phyloP scores from a whole-genome alignment of 2,329 filamentous ascomycete species.

The Alternaria panax region DNA sequence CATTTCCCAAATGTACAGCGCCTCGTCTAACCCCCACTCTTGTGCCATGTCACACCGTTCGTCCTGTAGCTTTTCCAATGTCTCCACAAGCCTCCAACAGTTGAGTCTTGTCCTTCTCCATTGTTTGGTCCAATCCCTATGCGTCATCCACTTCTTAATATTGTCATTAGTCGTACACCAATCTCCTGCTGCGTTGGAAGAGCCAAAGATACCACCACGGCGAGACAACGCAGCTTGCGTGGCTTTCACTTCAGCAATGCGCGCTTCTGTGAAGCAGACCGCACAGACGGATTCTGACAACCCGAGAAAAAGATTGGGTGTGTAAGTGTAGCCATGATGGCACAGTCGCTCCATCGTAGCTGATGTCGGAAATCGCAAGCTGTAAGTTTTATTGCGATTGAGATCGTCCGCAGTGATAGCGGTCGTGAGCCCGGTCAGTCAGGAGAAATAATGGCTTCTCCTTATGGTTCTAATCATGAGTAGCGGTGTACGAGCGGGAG shows the following conservation, averaged over 20 bases:
- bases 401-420: neutral
- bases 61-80: conserved; percentile 10
- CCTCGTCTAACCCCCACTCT: conserved; percentile 8
- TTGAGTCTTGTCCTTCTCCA: conserved; percentile 14
- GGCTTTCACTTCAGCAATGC: conserved; percentile 15
- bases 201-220: conserved; percentile 23
- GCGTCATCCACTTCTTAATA: neutral
- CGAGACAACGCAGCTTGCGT: conserved; percentile 8
- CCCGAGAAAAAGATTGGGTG: neutral
- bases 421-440: neutral
- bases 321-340: conserved; percentile 1
- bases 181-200: neutral
- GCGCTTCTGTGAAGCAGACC: conserved; percentile 9
- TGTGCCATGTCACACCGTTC: conserved; percentile 1
- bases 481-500: neutral
- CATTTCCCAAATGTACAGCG: conserved; percentile 13
- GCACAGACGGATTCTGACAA: conserved; percentile 6
- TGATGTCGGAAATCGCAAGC: neutral
- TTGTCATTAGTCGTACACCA: neutral
- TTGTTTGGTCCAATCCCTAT: neutral
- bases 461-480: neutral
- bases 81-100: conserved; percentile 6
- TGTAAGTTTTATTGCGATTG: neutral
- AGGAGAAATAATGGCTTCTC: neutral
- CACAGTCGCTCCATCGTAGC: neutral